Conservation (phyloP, 148 eudicot species). For the Rhododendron kiyosumense region DNA sequence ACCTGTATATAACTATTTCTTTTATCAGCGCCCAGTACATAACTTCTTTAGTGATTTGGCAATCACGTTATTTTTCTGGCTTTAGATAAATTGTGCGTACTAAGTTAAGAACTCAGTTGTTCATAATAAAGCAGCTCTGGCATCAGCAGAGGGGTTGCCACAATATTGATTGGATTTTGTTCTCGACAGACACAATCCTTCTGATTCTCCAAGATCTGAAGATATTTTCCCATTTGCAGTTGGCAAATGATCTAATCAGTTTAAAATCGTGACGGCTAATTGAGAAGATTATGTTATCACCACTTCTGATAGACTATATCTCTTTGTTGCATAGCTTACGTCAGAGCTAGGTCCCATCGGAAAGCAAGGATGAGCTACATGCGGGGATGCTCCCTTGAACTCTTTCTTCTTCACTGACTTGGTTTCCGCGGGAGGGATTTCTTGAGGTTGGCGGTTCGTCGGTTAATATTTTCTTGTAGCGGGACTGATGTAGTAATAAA, state of each 20-base stretch:
- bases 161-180: neutral
- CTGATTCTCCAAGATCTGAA: neutral
- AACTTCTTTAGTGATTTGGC: neutral
- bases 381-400: neutral
- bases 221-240: neutral
- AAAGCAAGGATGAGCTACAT: neutral
- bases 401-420: neutral
- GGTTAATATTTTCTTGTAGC: neutral
- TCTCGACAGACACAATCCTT: neutral
- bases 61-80: neutral
- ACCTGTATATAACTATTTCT: neutral
- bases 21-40: too few relatives aligned
- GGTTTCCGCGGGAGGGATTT: neutral
- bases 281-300: neutral
- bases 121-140: neutral
- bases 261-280: neutral
- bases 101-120: neutral
- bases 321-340: neutral
- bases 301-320: neutral
- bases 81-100: neutral
- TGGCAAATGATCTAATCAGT: neutral
- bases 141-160: neutral
- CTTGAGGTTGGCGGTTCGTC: neutral
- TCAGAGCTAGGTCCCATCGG: neutral
- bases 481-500: neutral